Percentiles rank a stretch among this genome's conserved stretches.
Evolutionary conservation across 225 moss, liverwort and hornwort species (phyloP).

Genomic region (Antitrichia curtipendula): DNA sequence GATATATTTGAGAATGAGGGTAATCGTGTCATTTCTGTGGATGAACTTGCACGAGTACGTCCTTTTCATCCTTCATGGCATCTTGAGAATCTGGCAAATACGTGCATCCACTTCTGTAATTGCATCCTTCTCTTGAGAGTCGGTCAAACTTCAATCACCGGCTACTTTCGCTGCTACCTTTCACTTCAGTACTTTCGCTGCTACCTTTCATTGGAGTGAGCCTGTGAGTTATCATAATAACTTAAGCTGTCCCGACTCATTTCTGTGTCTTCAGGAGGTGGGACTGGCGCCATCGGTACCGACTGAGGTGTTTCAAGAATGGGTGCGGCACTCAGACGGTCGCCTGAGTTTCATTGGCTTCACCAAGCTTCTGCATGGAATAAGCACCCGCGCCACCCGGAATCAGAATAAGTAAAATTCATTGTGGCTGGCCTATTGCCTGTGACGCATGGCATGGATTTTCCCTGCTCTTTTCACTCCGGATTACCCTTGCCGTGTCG

Average conservation of each 20-base stretch:
- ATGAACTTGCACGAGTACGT: slow-evolving; percentile 84
- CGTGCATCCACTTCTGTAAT: not conserved
- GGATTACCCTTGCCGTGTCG: not conserved
- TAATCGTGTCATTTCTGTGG: slow-evolving; percentile 75
- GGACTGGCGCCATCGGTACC: slow-evolving; percentile 76
- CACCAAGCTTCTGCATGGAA: slow-evolving; percentile 87
- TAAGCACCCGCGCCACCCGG: slow-evolving; percentile 56
- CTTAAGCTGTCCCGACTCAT: not conserved
- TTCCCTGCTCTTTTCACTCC: not conserved
- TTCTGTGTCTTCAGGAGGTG: slow-evolving; percentile 51
- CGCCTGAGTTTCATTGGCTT: slow-evolving; percentile 87
- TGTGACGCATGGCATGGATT: not conserved
- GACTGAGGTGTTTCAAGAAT: slow-evolving; percentile 78
- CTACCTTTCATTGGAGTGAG: not conserved
- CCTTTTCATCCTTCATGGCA: not conserved
- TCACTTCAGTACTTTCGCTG: not conserved
- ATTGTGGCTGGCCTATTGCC: not conserved
- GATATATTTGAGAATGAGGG: slow-evolving; percentile 89
- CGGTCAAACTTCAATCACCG: not conserved
- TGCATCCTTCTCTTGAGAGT: not conserved
- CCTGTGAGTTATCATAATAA: not conserved
- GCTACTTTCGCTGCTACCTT: not conserved
- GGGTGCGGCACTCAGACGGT: slow-evolving; percentile 85
- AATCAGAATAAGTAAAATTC: slow-evolving; percentile 16
- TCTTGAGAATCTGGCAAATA: not conserved